Percentiles rank a stretch among this genome's conserved stretches.
Evolutionary conservation across 371 early-diverging fungal species (phyloP).

Genomic region (Rhizopus arrhizus): DNA sequence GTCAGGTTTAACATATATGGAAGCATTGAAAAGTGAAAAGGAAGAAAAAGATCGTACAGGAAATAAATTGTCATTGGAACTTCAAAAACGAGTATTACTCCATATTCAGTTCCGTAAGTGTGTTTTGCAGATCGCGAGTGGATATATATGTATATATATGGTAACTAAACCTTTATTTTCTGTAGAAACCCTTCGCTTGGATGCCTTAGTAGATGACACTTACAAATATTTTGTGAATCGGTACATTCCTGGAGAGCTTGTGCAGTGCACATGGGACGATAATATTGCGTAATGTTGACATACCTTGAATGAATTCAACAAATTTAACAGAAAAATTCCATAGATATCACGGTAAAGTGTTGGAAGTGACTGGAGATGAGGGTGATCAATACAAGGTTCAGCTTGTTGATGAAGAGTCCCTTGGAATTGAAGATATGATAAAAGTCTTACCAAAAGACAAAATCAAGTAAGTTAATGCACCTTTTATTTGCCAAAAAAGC

Average conservation of each 20-base stretch:
- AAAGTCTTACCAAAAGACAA: conserved; percentile 30
- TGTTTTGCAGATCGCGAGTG: not conserved
- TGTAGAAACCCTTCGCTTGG: conserved; percentile 57
- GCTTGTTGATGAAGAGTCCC: conserved; percentile 38
- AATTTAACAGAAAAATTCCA: not conserved
- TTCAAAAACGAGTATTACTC: conserved; percentile 64
- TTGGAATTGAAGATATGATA: conserved; percentile 44
- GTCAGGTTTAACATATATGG: conserved; percentile 71
- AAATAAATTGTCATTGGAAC: conserved; percentile 67
- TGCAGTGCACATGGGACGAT: conserved; percentile 57
- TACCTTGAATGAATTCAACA: not conserved
- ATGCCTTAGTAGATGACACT: conserved; percentile 57
- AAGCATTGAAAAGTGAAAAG: conserved; percentile 79
- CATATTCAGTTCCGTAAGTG: conserved; percentile 72
- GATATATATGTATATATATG: no score
- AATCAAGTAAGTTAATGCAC: conserved; percentile 32
- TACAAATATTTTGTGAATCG: conserved; percentile 49
- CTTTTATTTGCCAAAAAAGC: not conserved
- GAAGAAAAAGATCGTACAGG: conserved; percentile 57
- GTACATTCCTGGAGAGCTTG: conserved; percentile 49
- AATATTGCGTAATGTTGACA: conserved; percentile 35
- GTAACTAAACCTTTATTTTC: no score
- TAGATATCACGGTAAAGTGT: conserved; percentile 45
- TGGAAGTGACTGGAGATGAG: conserved; percentile 19
- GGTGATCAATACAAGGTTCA: conserved; percentile 31